Base-by-base conservation (phyloP, 73 alveolate genomes). In the Paramecium sexaurelia region DNA sequence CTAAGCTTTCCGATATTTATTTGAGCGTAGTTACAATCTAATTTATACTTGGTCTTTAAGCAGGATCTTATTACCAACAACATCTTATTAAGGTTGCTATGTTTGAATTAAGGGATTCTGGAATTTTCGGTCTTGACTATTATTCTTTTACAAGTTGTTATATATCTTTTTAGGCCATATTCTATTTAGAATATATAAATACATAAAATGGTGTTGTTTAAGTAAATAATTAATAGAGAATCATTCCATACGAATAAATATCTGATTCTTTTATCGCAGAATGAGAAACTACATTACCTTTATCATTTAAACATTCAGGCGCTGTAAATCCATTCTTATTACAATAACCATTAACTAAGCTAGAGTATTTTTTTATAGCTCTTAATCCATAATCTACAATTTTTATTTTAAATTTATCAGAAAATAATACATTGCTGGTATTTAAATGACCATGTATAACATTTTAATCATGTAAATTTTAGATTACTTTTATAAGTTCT, bases 381-480 rank as follows among this genome's bases (percentile, higher is more conserved):
- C 73, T 78, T 41, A 78, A 13, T 40, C 90, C 90, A 78, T 40
- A 78, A 78, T 78, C 90, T 10, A 78, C 90, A 36, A 78, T 78
- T 78, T 78, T 78, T 9, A 78, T 45, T 37, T 78, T 78, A 78
- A 36, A 78, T 78, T 20, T 24, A 8, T 39, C 33, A n/a, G 68
- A 17, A 33, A 78, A 39, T 24, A 78, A 24, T 9, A 78, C 19
- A 78, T 78, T 78, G 11, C 19, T 78, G 0, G 90, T 41, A 13
- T 45, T 22, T 43, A 78, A 45, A 17, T 78, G 90, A 1, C 90
- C 90, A 78, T 78, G 90, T 7, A 45, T 24, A 2, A 78, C n/a
- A 78, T n/a, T 61, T 78, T 78, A 11, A 41, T 78, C 71, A 78
- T 78, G 90, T 6, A 78, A 45, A 24, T 24, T 43, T 26, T 78